Base-by-base conservation (phyloP, 352 stramenopile genomes). In the Globisporangium nagaii region DNA sequence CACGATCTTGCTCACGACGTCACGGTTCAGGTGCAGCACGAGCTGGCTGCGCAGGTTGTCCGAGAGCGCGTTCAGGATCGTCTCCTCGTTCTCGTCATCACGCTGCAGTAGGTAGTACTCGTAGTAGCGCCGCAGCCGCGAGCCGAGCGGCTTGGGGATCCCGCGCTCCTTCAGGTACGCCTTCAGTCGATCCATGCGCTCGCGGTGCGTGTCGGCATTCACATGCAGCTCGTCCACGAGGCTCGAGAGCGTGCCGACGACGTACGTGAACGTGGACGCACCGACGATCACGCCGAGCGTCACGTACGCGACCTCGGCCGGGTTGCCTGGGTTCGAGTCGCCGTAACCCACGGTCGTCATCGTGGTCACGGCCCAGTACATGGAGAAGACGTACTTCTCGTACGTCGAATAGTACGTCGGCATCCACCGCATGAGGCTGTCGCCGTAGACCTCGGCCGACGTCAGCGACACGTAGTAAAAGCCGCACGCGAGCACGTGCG, bases 281-380 rank as follows among this genome's bases (percentile, higher is more conserved):
- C 78, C 81, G 3, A 90, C 58, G 10, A 90, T 40, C 20, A 88
- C 73, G 6, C 76, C 79, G 10, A 75, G 8, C 2, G 63, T 73
- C 11, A 88, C 68, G 42, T 75, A 90, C 3, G 56, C 60, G 25
- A 89, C 71, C 46, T 93, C 81, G 10, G 55, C 56, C 3, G 79
- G 62, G 24, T 82, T 93, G 3, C 68, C 53, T 0, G 79, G 76
- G n/a, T 74, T 59, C 2, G 75, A 71, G 51, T 93, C 83, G 3
- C 83, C 83, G 45, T 91, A 93, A 0, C 83, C 83, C 22, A 86
- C 74, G 0, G 83, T 93, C 17, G 83, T 90, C 72, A 93, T 87
- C 1, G 81, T 93, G 15, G 79, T 88, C 24, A 83, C 58, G 2
- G 83, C 68, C 83, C 83, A 93, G 56, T 90, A 93, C 8, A 93